Evolutionary conservation across 345 rosid genomes (phyloP), one percentile per base, ranked within the genome.

Genomic region (Dovyalis caffra): DNA sequence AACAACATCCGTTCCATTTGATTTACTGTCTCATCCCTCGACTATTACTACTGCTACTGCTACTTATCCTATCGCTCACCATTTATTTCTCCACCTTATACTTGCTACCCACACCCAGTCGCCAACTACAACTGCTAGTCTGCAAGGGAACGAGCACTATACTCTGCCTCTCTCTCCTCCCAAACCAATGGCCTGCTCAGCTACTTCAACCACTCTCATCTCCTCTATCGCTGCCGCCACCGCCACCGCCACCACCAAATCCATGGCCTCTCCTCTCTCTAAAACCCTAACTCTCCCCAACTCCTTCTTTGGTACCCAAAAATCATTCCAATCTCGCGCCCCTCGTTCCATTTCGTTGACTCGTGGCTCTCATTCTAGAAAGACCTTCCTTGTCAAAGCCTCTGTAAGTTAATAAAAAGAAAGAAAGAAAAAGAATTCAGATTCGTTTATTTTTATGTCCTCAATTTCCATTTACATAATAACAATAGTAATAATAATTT

Each of bases 381-480:
- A 72, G 77, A 71, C 88, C 78, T 90, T 95, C 74, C 79, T 81
- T 49, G 88, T 91, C 79, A 89, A 79, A 69, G 92, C 99, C 43
- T 64, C 86, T 47, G 97, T 92, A 81, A 66, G 92, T 75, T 2
- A 2, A 5, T 8, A 14, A n/a, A n/a, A n/a, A n/a, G n/a, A 9
- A 15, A 12, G 5, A 28, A 2, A 43, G 14, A 43, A 11, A 43
- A 43, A 43, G 2, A 43, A 43, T 18, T 11, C 49, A 23, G 38
- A 25, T 1, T 61, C 25, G 2, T 6, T 73, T 56, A 3, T 33
- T 21, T 9, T 66, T 53, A 58, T 45, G 18, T 4, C 25, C 18
- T 5, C 11, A 35, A 28, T 84, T 72, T 37, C 0, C 35, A 5
- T 16, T 25, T 64, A n/a, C n/a, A n/a, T n/a, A n/a, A n/a, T n/a